These are phyloP conservation scores for Diaporthe amygdali DNA, from an alignment of 2,329 filamentous ascomycete genomes.

Conservation along the genomic window DNA sequence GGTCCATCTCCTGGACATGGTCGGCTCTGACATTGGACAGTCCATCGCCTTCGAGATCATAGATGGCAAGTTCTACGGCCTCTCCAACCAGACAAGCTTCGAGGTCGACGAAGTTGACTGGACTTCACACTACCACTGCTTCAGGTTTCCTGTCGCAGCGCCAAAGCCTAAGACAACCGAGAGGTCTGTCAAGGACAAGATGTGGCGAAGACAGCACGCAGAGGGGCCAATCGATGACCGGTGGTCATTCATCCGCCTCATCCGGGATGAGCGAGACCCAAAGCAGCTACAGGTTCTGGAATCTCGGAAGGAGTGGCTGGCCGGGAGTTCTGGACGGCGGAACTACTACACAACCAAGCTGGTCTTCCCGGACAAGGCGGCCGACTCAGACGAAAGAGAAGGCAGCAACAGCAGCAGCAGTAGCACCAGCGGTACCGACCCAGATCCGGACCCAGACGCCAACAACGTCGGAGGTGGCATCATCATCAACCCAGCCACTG, in stretches of 20 bases:
- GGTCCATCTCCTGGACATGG: slow-evolving; percentile 61
- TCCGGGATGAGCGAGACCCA: slow-evolving; percentile 59
- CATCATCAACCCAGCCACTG: not conserved
- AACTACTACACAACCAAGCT: slow-evolving; percentile 69
- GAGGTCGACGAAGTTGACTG: slow-evolving; percentile 69
- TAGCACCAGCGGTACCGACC: not conserved
- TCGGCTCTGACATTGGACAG: slow-evolving; percentile 68
- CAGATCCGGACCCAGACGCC: not conserved
- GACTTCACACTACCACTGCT: slow-evolving; percentile 72
- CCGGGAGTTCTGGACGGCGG: slow-evolving; percentile 60
- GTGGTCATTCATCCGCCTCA: slow-evolving; percentile 71
- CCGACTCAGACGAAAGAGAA: not conserved
- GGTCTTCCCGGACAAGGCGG: slow-evolving; percentile 39
- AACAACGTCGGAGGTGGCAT: slow-evolving; percentile 6
- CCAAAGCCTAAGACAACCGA: slow-evolving; percentile 46
- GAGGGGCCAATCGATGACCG: slow-evolving; percentile 77
- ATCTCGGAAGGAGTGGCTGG: slow-evolving; percentile 70
- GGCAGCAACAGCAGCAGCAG: not conserved
- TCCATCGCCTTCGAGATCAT: slow-evolving; percentile 76
- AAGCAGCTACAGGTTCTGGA: slow-evolving; percentile 68
- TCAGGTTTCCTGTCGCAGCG: slow-evolving; percentile 62
- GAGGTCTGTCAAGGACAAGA: slow-evolving; percentile 47
- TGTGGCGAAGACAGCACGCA: slow-evolving; percentile 70
- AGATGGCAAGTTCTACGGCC: slow-evolving; percentile 68
- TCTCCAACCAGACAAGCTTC: slow-evolving; percentile 69